These are phyloP conservation scores for Lachnellula occidentalis DNA, from an alignment of 2,329 filamentous ascomycete species.

Conservation along the genomic window DNA sequence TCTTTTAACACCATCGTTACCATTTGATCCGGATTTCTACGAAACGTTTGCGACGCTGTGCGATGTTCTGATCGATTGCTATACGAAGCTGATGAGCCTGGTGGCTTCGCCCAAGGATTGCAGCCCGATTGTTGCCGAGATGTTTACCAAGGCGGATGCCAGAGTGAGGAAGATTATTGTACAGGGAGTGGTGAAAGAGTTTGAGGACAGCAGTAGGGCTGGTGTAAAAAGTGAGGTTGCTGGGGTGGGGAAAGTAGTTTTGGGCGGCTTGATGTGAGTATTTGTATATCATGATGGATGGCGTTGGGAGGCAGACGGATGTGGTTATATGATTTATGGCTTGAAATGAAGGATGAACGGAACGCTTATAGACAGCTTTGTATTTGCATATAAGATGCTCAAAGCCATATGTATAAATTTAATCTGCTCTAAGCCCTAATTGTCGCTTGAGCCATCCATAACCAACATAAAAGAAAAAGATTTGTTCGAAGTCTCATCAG, in stretches of 20 bases:
- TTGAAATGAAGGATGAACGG: conserved; percentile 7
- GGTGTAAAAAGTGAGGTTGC: conserved; percentile 76
- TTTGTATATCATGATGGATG: conserved; percentile 2
- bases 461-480: conserved; percentile 12
- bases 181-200: conserved; percentile 81
- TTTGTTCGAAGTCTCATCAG: conserved; percentile 36
- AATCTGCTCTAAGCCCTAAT: conserved; percentile 1
- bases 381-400: conserved; percentile 9
- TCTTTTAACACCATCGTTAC: conserved; percentile 83
- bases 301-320: conserved; percentile 1
- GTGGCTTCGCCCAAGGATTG: conserved; percentile 72
- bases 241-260: conserved; percentile 80
- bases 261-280: conserved; percentile 72
- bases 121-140: conserved; percentile 64
- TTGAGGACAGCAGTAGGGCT: conserved; percentile 77
- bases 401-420: conserved; percentile 9
- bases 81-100: conserved; percentile 70
- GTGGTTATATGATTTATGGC: conserved; percentile 16
- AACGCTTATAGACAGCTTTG: conserved; percentile 1
- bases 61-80: conserved; percentile 90
- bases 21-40: conserved; percentile 96
- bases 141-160: conserved; percentile 85
- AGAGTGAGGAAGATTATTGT: conserved; percentile 85
- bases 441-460: neutral
- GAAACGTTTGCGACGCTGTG: conserved; percentile 94